Percentiles rank a stretch among this genome's conserved stretches.
Evolutionary conservation across 2,329 filamentous ascomycete species (phyloP).

Genomic region (Aspergillus jensenii): DNA sequence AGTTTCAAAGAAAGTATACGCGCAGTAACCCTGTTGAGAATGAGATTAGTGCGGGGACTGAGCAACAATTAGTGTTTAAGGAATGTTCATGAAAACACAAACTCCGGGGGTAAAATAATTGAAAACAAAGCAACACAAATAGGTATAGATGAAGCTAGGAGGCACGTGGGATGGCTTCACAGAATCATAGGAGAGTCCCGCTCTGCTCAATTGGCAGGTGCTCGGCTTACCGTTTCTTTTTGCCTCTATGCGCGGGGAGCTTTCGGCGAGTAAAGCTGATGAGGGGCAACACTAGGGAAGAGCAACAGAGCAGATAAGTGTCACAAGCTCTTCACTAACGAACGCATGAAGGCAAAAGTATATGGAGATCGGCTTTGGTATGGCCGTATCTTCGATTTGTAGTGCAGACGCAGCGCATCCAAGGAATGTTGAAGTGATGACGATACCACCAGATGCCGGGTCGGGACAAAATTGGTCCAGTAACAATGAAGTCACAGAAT

Average conservation of each 20-base stretch:
- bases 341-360: slow-evolving; percentile 21
- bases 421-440: slow-evolving; percentile 11
- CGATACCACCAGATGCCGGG: slow-evolving; percentile 3
- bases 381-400: slow-evolving; percentile 1
- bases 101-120: not conserved
- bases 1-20: not conserved
- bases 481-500: slow-evolving; percentile 12
- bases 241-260: slow-evolving; percentile 5
- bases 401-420: slow-evolving; percentile 1
- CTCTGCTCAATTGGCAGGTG: not conserved
- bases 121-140: not conserved
- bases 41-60: not conserved
- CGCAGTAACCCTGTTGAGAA: not conserved
- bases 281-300: slow-evolving; percentile 14
- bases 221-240: not conserved
- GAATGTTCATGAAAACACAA: not conserved
- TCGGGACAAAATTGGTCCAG: slow-evolving; percentile 11
- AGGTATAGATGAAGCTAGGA: not conserved
- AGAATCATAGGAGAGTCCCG: not conserved
- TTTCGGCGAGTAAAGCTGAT: not conserved
- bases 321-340: slow-evolving; percentile 29
- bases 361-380: not conserved
- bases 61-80: not conserved
- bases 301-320: slow-evolving; percentile 1
- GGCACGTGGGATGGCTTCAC: not conserved